Conservation (phyloP, 2,329 filamentous ascomycete genomes). For the Botryosphaeria dothidea region DNA sequence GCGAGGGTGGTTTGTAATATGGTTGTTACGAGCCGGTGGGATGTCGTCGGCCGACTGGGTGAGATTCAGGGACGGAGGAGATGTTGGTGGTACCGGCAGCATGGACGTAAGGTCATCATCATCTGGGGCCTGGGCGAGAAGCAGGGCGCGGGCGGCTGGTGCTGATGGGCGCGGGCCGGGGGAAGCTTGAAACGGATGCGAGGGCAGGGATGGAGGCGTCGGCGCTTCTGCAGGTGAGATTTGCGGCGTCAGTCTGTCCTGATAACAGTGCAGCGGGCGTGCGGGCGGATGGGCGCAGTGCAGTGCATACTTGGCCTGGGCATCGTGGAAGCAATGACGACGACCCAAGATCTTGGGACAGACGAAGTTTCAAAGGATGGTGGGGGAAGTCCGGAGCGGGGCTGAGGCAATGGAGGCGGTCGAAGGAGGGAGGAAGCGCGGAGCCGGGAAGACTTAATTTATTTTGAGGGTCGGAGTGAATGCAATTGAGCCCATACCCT, state of each 20-base stretch:
- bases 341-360: background rate
- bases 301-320: background rate
- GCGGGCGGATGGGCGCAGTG: background rate
- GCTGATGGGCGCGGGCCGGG: background rate
- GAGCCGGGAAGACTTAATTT: background rate
- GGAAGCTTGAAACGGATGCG: background rate
- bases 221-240: background rate
- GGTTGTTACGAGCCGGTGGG: background rate
- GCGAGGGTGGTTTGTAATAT: background rate
- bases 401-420: background rate
- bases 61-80: too few species aligned
- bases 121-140: background rate
- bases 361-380: background rate
- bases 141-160: background rate
- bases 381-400: background rate
- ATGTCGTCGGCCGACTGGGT: background rate
- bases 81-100: too few species aligned
- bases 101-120: too few species aligned
- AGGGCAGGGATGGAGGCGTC: background rate
- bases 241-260: background rate
- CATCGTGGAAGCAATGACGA: background rate
- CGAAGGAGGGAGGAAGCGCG: background rate
- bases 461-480: background rate
- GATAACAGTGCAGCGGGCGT: background rate
- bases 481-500: conserved; percentile 40